Base-by-base conservation (phyloP, 768 basidiomycete species). In the Termitomyces sp. region DNA sequence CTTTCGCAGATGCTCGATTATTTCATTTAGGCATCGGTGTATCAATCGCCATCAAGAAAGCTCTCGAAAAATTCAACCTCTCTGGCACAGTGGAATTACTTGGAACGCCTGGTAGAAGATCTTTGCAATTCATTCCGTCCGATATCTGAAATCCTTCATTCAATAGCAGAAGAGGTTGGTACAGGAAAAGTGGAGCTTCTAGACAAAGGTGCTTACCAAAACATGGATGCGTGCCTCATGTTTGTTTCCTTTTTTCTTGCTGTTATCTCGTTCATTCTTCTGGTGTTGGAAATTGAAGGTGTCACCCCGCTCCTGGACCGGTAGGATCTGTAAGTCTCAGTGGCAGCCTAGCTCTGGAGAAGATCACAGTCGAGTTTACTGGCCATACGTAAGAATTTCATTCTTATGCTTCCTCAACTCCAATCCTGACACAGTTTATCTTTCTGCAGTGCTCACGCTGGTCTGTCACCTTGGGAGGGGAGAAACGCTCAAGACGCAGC, bases 231-330 rank as follows among this genome's bases (percentile, higher is more conserved):
- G 5, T 91, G 91, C 63, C 69, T 92, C 53, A 91, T 91, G 91
- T 85, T 59, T 21, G 76, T 65, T n/a, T 38, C 11, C 7, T 11
- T 10, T 9, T 7, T 8, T 40, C 11, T 19, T 12, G 10, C 23
- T 28, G 26, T 28, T 7, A 26, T 38, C 28, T 14, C 1, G 11
- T 17, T 40, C 11, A 40, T 12, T 51, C 10, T 28, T 17, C 5
- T 10, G n/a, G 17, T 11, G 9, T 38, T 19, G 23, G 14, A 30
- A 15, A 37, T 28, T 4, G 9, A 49, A 90, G 89, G 87, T 91
- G 86, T 62, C 89, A 91, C 61, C 88, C 91, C n/a, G 87, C 86
- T 30, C 85, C 89, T n/a, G 90, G 91, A 0, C 89, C 89, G 1
- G 76, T 81, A 5, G 77, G 79, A 10, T 86, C 84, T 5, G 79